Conservation (phyloP, 192 early-diverging fungal species). For the Jimgerdemannia lactiflua region DNA sequence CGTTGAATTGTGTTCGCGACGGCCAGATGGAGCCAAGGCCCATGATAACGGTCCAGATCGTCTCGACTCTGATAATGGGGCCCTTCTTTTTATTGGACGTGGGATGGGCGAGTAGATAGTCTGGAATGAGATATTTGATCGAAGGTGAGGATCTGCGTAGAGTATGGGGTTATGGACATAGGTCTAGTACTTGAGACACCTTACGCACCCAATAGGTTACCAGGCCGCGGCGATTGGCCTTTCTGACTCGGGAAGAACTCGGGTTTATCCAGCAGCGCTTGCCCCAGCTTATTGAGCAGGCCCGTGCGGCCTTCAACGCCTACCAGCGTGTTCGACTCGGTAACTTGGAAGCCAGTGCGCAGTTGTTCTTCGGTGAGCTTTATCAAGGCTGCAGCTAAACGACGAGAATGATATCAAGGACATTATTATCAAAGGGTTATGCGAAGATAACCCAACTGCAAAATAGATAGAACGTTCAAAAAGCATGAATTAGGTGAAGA, state of each 20-base stretch:
- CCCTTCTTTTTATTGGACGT: constrained; percentile 38
- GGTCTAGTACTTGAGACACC: not conserved
- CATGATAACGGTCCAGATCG: constrained; percentile 79
- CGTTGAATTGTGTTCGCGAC: constrained; percentile 72
- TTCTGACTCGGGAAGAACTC: constrained; percentile 55
- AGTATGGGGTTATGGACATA: not conserved
- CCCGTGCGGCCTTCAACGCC: constrained; percentile 75
- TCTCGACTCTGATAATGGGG: constrained; percentile 52
- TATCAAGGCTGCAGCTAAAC: constrained; percentile 47
- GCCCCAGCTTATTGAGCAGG: constrained; percentile 65
- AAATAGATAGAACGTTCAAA: not conserved
- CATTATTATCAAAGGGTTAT: too few relatives aligned
- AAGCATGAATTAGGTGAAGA: not conserved
- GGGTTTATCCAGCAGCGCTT: constrained; percentile 43
- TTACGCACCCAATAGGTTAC: constrained; percentile 66
- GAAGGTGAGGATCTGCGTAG: not conserved
- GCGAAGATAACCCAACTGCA: too few relatives aligned
- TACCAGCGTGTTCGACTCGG: constrained; percentile 71
- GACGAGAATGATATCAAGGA: not conserved
- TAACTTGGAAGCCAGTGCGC: constrained; percentile 74
- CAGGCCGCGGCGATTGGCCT: constrained; percentile 61
- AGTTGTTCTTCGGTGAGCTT: constrained; percentile 50
- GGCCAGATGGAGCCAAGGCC: constrained; percentile 85
- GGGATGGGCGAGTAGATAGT: constrained; percentile 67
- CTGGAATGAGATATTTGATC: constrained; percentile 17